These are phyloP conservation scores for Sporodiniella umbellata DNA, from an alignment of 371 early-diverging fungal genomes.

Conservation along the genomic window DNA sequence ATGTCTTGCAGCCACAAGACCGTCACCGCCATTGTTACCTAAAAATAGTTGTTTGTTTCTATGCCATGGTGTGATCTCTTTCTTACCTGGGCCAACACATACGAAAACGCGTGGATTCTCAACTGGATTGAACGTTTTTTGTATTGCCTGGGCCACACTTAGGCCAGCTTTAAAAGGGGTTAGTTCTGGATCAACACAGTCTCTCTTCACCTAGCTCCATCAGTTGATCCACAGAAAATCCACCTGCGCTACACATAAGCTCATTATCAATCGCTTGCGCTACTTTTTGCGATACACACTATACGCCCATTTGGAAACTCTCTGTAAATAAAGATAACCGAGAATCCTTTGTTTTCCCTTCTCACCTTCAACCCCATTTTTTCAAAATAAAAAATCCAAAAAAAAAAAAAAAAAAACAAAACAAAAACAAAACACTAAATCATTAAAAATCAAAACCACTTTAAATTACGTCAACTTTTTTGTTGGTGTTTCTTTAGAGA, in stretches of 20 bases:
- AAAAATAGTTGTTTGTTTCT: not conserved
- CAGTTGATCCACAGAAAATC: conserved; percentile 84
- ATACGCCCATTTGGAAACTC: not conserved
- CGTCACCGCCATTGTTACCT: conserved; percentile 96
- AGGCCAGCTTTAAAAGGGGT: conserved; percentile 65
- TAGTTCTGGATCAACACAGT: conserved; percentile 7
- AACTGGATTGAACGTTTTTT: conserved; percentile 58
- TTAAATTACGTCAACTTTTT: not conserved
- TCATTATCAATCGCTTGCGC: conserved; percentile 81
- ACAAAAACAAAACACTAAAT: not conserved
- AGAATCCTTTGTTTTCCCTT: not conserved
- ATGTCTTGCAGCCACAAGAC: conserved; percentile 87
- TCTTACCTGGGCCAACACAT: conserved; percentile 75
- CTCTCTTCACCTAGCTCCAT: conserved; percentile 70
- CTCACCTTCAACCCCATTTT: not conserved
- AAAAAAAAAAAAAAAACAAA: not conserved
- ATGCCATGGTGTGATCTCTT: not conserved
- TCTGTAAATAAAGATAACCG: too few relatives aligned
- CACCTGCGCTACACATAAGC: conserved; percentile 79
- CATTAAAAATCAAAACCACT: too few relatives aligned
- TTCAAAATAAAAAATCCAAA: not conserved
- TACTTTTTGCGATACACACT: conserved; percentile 74
- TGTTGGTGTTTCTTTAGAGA: not conserved
- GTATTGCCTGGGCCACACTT: conserved; percentile 85
- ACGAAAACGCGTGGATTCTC: conserved; percentile 60